These are phyloP conservation scores for Cyberlindnera euphorbiiphila DNA, from an alignment of 805 yeast genomes.

Conservation along the genomic window DNA sequence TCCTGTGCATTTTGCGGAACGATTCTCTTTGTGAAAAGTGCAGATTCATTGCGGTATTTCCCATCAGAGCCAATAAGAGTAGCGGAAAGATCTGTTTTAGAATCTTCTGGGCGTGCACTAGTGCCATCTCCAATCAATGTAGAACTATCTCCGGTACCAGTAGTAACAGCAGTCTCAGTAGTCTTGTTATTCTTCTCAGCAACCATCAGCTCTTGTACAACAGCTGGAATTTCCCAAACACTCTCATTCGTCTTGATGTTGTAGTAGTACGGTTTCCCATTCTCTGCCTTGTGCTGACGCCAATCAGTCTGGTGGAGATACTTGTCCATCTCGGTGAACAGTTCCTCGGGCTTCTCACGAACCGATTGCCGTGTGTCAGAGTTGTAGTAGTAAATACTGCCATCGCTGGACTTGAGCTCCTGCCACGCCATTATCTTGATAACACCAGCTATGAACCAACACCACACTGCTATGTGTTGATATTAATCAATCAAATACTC, in stretches of 20 bases:
- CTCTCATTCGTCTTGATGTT: slow-evolving; percentile 61
- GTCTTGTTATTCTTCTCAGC: slow-evolving; percentile 6
- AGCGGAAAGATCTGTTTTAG: neutral
- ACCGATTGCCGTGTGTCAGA: slow-evolving; percentile 60
- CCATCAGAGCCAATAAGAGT: slow-evolving; percentile 15
- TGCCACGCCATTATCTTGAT: slow-evolving; percentile 51
- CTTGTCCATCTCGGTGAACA: slow-evolving; percentile 38
- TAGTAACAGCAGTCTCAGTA: neutral
- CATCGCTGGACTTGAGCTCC: slow-evolving; percentile 49
- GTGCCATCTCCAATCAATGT: neutral
- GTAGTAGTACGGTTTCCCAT: slow-evolving; percentile 66
- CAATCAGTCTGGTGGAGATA: slow-evolving; percentile 52
- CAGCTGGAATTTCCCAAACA: slow-evolving; percentile 76
- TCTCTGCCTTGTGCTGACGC: slow-evolving; percentile 46
- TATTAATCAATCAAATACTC: neutral
- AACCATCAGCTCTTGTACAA: slow-evolving; percentile 30
- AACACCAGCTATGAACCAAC: no score
- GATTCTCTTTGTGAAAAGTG: slow-evolving; percentile 24
- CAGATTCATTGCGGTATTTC: slow-evolving; percentile 25
- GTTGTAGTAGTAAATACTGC: slow-evolving; percentile 74
- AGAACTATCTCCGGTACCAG: neutral
- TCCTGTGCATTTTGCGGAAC: slow-evolving; percentile 26
- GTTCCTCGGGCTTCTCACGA: slow-evolving; percentile 75
- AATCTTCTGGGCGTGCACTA: slow-evolving; percentile 1
- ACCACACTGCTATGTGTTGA: no score